phyloP scores from a whole-genome alignment of 768 basidiomycete species.

The Amanita rubescens region DNA sequence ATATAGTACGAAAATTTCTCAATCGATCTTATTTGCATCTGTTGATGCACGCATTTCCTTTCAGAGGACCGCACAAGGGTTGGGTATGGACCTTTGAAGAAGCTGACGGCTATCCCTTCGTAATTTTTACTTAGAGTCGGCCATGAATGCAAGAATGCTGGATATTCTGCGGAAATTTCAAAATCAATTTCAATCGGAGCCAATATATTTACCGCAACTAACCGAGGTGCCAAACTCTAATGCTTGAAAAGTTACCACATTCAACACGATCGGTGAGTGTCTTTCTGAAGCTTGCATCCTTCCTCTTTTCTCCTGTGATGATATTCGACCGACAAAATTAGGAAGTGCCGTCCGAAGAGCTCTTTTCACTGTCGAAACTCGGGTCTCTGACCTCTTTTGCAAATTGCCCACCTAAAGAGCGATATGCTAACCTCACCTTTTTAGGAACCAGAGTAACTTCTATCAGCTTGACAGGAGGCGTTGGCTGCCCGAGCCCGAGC shows the following conservation, averaged over 20 bases:
- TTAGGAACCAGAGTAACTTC: too few relatives aligned
- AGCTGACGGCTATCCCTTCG: too few relatives aligned
- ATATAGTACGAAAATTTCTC: neutral
- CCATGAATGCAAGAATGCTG: too few relatives aligned
- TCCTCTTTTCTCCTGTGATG: conserved; percentile 28
- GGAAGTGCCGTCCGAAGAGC: conserved; percentile 55
- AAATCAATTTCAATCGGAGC: neutral
- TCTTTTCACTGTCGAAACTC: conserved; percentile 38
- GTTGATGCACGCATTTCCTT: neutral
- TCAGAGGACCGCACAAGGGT: too few relatives aligned
- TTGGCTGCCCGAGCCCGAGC: too few relatives aligned
- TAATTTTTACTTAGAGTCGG: too few relatives aligned
- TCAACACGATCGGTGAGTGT: conserved; percentile 3
- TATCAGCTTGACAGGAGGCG: too few relatives aligned
- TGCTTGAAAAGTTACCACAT: too few relatives aligned
- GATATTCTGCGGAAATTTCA: too few relatives aligned
- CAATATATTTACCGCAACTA: neutral
- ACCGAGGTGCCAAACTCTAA: neutral
- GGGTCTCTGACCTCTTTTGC: conserved; percentile 43
- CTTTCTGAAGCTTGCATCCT: neutral
- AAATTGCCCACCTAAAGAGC: conserved; percentile 3
- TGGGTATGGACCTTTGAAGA: too few relatives aligned
- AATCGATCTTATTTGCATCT: conserved; percentile 1
- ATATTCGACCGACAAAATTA: conserved; percentile 43
- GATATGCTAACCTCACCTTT: neutral